A percentile compares a stretch with the other conserved stretches of the same genome.
phyloP scores from a whole-genome alignment of 2,329 filamentous ascomycete species.

The Aplosporella prunicola region DNA sequence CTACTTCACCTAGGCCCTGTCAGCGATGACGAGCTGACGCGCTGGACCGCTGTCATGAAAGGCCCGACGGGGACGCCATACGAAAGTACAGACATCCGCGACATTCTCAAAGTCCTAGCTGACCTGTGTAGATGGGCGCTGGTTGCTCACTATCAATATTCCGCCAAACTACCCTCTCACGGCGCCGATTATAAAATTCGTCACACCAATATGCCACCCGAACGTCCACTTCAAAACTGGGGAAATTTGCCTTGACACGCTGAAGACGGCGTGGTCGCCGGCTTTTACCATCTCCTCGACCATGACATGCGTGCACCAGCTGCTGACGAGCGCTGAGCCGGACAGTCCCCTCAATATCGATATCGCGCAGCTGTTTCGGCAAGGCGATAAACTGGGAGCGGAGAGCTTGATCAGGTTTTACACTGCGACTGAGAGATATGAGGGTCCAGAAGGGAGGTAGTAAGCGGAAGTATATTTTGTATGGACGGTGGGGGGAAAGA shows the following conservation, averaged over 20 bases:
- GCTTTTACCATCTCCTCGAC: conserved; percentile 72
- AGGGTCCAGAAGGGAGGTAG: background rate
- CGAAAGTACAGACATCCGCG: conserved; percentile 38
- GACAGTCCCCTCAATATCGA: conserved; percentile 75
- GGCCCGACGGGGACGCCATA: conserved; percentile 51
- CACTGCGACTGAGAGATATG: conserved; percentile 45
- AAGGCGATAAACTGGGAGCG: conserved; percentile 59
- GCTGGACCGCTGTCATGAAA: conserved; percentile 52
- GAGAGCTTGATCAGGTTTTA: conserved; percentile 64
- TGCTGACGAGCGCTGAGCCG: conserved; percentile 58
- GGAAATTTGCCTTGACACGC: conserved; percentile 87
- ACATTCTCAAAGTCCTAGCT: background rate
- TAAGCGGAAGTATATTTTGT: no score
- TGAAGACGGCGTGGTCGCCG: conserved; percentile 70
- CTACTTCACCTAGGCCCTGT: conserved; percentile 48
- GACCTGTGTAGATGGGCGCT: conserved; percentile 53
- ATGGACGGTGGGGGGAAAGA: no score
- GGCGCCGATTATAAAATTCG: conserved; percentile 70
- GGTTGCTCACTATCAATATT: conserved; percentile 70
- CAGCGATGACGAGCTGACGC: conserved; percentile 47
- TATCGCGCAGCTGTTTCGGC: conserved; percentile 59
- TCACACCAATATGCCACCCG: conserved; percentile 76
- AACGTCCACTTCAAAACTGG: conserved; percentile 68
- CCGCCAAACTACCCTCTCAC: conserved; percentile 68
- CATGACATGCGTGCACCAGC: conserved; percentile 61